Percentiles rank a stretch among this genome's conserved stretches.
Evolutionary conservation across 306 rosid species (phyloP).

Genomic region (Ammopiptanthus mongolicus): DNA sequence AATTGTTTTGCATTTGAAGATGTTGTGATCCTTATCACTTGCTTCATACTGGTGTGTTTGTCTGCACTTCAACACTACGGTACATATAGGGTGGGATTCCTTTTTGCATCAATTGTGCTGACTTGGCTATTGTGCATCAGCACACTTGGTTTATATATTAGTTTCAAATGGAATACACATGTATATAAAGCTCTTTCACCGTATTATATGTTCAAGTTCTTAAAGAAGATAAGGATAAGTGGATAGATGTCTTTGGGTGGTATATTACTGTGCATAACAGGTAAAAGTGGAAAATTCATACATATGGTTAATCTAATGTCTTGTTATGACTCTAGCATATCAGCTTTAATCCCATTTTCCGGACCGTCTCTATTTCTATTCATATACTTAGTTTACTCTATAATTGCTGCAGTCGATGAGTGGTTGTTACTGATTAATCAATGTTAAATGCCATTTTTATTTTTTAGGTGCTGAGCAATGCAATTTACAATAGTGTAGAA

Average conservation of each 20-base stretch:
- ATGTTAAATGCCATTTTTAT: too few species aligned
- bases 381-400: too few species aligned
- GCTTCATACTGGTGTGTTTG: constrained; percentile 86
- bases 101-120: constrained; percentile 88
- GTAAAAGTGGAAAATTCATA: constrained; percentile 32
- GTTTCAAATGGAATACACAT: constrained; percentile 65
- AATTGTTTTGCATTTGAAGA: constrained; percentile 50
- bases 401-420: too few species aligned
- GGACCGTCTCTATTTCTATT: too few species aligned
- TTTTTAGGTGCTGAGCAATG: too few species aligned
- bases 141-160: constrained; percentile 82
- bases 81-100: constrained; percentile 90
- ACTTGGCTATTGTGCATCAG: constrained; percentile 94
- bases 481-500: too few species aligned
- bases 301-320: not conserved
- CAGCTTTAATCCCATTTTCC: not conserved
- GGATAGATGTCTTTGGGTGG: constrained; percentile 99
- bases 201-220: constrained; percentile 93
- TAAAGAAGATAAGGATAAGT: constrained; percentile 84
- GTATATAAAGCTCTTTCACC: constrained; percentile 91
- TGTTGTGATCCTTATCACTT: constrained; percentile 91
- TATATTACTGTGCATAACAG: constrained; percentile 87
- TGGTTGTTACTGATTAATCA: too few species aligned
- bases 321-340: constrained; percentile 8
- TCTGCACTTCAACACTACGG: constrained; percentile 99